Evolutionary conservation across 352 stramenopile species (phyloP), one percentile per base, ranked within the genome.

Genomic region (Phytopythium montanum): DNA sequence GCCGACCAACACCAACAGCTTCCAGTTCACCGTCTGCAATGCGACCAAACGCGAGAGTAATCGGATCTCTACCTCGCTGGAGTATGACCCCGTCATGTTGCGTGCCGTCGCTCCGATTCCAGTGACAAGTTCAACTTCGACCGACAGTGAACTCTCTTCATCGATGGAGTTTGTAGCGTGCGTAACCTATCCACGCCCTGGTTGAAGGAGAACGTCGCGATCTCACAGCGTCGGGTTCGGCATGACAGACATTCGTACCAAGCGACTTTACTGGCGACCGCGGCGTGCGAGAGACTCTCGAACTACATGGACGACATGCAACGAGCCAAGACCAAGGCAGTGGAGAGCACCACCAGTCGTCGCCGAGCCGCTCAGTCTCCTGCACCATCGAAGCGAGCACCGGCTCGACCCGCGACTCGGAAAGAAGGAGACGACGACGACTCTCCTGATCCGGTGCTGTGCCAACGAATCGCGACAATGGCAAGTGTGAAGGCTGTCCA

Each of bases 381-480:
- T 33, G 23, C 45, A 7, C 34, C 25, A 41, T 4, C 26, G 18
- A 59, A 18, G 14, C 54, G 29, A 1, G 5, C 23, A 34, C 5
- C 28, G 19, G 26, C 16, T 14, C 42, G 61, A 56, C 13, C 29
- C 12, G 3, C 14, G n/a, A 2, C 2, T 34, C 34, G 34, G 42
- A 2, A 66, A 0, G 36, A 68, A 23, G 14, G 21, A 8, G 34
- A 14, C 2, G 60, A 65, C 7, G 45, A 52, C 9, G 45, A 6
- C 2, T 34, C 45, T n/a, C 59, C 67, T 1, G 72, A 84, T 50
- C 72, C 64, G 23, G 70, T 77, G 53, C 41, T 77, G 26, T 81
- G 61, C 54, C 59, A 68, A 56, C 64, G 42, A 39, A 66, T 84
- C 0, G 66, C 62, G 1, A 65, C 73, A 18, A 21, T 83, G 73